These are phyloP conservation scores for Excoecaria agallocha DNA, from an alignment of 345 rosid species.

Conservation along the genomic window DNA sequence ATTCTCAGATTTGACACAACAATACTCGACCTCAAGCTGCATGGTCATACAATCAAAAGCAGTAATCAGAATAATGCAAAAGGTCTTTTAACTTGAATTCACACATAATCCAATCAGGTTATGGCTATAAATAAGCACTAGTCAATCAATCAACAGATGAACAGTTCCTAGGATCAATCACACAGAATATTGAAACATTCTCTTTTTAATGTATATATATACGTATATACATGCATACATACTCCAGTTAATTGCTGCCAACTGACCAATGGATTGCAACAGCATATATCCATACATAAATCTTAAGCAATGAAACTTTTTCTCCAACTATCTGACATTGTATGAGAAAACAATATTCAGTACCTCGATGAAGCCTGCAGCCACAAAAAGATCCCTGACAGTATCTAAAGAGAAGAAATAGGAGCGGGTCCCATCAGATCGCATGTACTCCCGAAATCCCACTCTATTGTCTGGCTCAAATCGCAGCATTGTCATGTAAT, in stretches of 20 bases:
- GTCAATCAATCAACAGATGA: not conserved
- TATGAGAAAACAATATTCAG: not conserved
- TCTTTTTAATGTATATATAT: not conserved
- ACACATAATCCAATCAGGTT: not conserved
- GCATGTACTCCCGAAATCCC: slow-evolving; percentile 74
- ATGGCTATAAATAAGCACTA: not conserved
- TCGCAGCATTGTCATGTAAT: slow-evolving; percentile 92
- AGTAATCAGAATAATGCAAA: not conserved
- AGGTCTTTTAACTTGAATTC: not conserved
- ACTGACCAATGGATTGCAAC: not conserved
- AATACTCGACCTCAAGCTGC: slow-evolving; percentile 81
- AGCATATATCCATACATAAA: not conserved
- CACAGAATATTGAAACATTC: not conserved
- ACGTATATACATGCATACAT: too few relatives aligned
- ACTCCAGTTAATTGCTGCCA: not conserved
- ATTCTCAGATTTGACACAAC: slow-evolving; percentile 73
- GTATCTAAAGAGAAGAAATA: slow-evolving; percentile 79
- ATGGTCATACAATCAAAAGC: slow-evolving; percentile 13
- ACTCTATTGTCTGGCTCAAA: slow-evolving; percentile 65
- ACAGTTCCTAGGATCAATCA: not conserved
- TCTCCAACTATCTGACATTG: not conserved
- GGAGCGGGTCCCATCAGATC: slow-evolving; percentile 78
- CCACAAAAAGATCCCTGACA: slow-evolving; percentile 51
- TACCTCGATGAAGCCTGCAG: slow-evolving; percentile 81
- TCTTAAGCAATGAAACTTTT: not conserved